A percentile compares a stretch with the other conserved stretches of the same genome.
These are phyloP conservation scores for Rhizopus stolonifer DNA, from an alignment of 371 early-diverging fungal species.

Conservation along the genomic window DNA sequence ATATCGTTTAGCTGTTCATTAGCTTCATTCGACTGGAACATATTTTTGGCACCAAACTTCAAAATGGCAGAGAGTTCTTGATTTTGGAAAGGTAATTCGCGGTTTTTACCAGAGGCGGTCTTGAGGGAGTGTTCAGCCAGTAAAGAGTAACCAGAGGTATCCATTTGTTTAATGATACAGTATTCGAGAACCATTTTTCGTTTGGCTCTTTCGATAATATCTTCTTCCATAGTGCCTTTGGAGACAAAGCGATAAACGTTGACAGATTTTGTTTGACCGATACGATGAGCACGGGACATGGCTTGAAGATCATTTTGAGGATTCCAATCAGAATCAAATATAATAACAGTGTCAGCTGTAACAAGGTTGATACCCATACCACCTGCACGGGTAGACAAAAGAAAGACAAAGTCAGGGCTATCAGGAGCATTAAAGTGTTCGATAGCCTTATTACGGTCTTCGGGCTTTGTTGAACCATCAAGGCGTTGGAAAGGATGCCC, in stretches of 20 bases:
- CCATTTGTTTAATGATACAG: slow-evolving; percentile 97
- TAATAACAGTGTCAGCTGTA: slow-evolving; percentile 98
- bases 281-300: slow-evolving; percentile 99
- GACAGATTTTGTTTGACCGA: slow-evolving; percentile 98
- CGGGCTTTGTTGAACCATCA: slow-evolving; percentile 93
- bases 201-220: slow-evolving; percentile 96
- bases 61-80: slow-evolving; percentile 93
- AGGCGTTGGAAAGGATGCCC: slow-evolving; percentile 92
- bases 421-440: slow-evolving; percentile 98
- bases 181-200: slow-evolving; percentile 98
- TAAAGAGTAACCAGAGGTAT: slow-evolving; percentile 84
- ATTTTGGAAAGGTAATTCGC: slow-evolving; percentile 55
- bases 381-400: slow-evolving; percentile 98
- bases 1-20: slow-evolving; percentile 84
- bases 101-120: slow-evolving; percentile 44
- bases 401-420: slow-evolving; percentile 95
- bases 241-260: slow-evolving; percentile 98
- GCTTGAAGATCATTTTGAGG: slow-evolving; percentile 99
- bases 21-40: slow-evolving; percentile 83
- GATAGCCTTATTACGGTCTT: slow-evolving; percentile 93
- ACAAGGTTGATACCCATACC: slow-evolving; percentile 99
- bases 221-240: slow-evolving; percentile 98
- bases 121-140: slow-evolving; percentile 56
- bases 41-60: slow-evolving; percentile 96
- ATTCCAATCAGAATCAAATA: slow-evolving; percentile 99